Evolutionary conservation across 306 rosid genomes (phyloP), one percentile per base, ranked within the genome.

Genomic region (Trifolium dubium): DNA sequence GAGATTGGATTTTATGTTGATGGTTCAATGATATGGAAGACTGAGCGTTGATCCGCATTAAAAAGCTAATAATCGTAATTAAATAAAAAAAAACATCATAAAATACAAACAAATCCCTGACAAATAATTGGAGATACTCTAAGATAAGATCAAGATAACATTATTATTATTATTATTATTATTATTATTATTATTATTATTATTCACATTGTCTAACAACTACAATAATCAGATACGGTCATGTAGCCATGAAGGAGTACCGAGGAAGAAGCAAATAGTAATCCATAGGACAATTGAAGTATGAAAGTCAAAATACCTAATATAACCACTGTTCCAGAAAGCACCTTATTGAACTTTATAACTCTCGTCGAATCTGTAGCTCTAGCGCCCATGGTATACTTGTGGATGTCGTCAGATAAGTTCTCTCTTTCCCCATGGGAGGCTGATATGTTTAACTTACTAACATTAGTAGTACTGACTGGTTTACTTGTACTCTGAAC

Each of bases 361-460:
- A 93, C 86, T 76, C 97, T 87, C n/a, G 98, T 90, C 55, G 97
- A 85, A 79, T 93, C 98, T 15, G 96, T 89, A 74, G 98, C 92
- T 83, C 98, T 89, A 40, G 92, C 88, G 44, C 98, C 93, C 72
- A 84, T 59, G 37, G 85, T 28, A 65, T 88, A 81, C 63, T 86
- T 91, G 62, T 47, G 87, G 19, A 83, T 73, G 65, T 85, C 93
- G 83, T 83, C 85, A 17, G 88, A 64, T 41, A 72, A 37, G 78
- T 43, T 77, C 37, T 88, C 92, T 35, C 69, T 65, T 5, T 41
- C 53, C 51, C 70, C 40, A 34, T n/a, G 51, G 5, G 82, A 82
- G 19, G 79, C 71, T 71, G 88, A 86, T 35, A 77, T 37, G 64
- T 81, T 89, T 61, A 77, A 81, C 85, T 78, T 91, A 67, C 67